phyloP scores from a whole-genome alignment of 495 filamentous ascomycete species.

The Tuber brumale region DNA sequence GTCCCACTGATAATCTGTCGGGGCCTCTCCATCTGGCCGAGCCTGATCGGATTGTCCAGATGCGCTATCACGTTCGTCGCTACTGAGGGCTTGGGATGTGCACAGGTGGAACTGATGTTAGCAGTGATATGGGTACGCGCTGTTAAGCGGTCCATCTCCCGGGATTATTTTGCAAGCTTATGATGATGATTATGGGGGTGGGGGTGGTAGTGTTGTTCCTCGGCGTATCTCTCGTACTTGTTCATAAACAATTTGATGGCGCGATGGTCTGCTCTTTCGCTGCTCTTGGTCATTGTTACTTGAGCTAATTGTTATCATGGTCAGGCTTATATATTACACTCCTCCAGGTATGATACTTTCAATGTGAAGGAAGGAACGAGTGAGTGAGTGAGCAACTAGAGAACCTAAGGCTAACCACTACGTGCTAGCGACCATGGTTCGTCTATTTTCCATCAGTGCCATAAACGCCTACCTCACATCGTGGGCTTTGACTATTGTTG shows the following conservation, averaged over 20 bases:
- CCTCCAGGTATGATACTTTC: slow-evolving; percentile 49
- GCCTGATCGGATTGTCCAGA: slow-evolving; percentile 36
- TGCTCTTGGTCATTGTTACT: not conserved
- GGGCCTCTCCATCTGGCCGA: slow-evolving; percentile 46
- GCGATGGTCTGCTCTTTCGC: slow-evolving; percentile 56
- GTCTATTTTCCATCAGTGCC: slow-evolving; percentile 70
- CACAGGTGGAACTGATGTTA: slow-evolving; percentile 58
- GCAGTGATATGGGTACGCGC: slow-evolving; percentile 74
- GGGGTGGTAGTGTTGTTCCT: slow-evolving; percentile 61
- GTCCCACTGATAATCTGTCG: slow-evolving; percentile 57
- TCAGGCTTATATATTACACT: slow-evolving; percentile 79
- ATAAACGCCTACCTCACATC: slow-evolving; percentile 76
- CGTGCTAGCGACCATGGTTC: slow-evolving; percentile 63
- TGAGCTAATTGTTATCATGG: slow-evolving; percentile 4
- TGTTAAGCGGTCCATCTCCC: slow-evolving; percentile 6
- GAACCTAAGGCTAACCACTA: slow-evolving; percentile 16
- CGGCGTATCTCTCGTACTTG: slow-evolving; percentile 79
- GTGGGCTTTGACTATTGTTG: slow-evolving; percentile 69
- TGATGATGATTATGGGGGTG: not conserved
- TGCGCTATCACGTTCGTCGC: slow-evolving; percentile 30
- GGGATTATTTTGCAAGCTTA: slow-evolving; percentile 10
- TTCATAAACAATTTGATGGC: slow-evolving; percentile 92
- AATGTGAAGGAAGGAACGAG: not conserved
- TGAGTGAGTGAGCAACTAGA: not conserved
- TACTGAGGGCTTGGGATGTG: slow-evolving; percentile 27